Evolutionary conservation across 2,329 filamentous ascomycete genomes (phyloP).

Genomic region (Pleoardoris graminearum): DNA sequence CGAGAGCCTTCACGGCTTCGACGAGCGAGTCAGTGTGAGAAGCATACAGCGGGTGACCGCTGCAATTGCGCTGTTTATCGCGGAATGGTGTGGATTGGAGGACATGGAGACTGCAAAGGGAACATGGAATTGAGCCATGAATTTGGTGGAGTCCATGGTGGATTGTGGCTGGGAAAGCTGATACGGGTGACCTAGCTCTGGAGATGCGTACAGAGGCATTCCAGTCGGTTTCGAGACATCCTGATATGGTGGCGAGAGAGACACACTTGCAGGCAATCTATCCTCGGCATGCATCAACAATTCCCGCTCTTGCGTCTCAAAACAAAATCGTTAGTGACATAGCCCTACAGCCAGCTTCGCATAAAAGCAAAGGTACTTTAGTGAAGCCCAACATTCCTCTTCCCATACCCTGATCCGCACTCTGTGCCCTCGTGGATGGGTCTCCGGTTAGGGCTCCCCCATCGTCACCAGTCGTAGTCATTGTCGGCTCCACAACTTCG

Average conservation of each 20-base stretch:
- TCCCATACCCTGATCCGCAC: background rate
- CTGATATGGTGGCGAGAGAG: background rate
- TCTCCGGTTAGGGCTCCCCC: background rate
- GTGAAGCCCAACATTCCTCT: background rate
- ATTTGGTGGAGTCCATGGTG: background rate
- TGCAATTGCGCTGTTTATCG: constrained; percentile 24
- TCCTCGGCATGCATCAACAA: background rate
- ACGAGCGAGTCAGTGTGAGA: constrained; percentile 23
- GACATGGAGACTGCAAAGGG: background rate
- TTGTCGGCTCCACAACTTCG: background rate
- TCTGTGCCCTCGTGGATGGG: background rate
- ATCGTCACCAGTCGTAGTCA: background rate
- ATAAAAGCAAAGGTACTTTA: background rate
- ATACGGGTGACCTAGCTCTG: too few species aligned
- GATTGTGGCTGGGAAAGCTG: too few species aligned
- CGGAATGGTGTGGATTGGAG: constrained; percentile 25
- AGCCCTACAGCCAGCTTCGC: background rate
- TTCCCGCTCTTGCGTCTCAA: background rate
- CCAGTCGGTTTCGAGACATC: too few species aligned
- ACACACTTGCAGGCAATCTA: too few species aligned
- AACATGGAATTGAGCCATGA: background rate
- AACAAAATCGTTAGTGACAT: background rate
- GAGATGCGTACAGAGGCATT: too few species aligned
- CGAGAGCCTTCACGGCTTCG: constrained; percentile 21
- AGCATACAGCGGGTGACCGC: constrained; percentile 23